Percentiles rank a stretch among this genome's conserved stretches.
These are phyloP conservation scores for Mayamaea pseudoterrestris DNA, from an alignment of 108 stramenopile genomes.

Conservation along the genomic window DNA sequence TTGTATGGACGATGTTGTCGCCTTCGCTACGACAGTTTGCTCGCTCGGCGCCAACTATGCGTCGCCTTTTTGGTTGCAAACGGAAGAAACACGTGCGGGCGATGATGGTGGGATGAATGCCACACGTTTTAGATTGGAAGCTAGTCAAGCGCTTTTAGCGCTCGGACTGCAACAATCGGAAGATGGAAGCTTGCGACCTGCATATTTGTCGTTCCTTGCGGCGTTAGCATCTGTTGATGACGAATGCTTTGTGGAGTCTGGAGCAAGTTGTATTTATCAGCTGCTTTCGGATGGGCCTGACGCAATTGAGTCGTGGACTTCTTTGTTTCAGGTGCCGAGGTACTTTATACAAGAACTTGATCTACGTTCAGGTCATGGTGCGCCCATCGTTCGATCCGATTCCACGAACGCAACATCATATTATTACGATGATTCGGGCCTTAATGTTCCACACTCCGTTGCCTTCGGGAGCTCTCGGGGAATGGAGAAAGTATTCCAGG, in stretches of 20 bases:
- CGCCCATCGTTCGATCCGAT: too few species aligned
- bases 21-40: constrained; percentile 49
- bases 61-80: constrained; percentile 52
- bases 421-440: constrained; percentile 52
- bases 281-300: too few species aligned
- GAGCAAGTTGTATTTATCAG: neutral
- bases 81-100: too few species aligned
- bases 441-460: neutral
- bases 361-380: too few species aligned
- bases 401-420: constrained; percentile 33
- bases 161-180: constrained; percentile 31
- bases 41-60: constrained; percentile 38
- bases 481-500: neutral
- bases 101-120: too few species aligned
- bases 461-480: neutral
- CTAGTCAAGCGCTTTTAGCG: constrained; percentile 32
- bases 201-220: constrained; percentile 56
- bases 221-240: too few species aligned
- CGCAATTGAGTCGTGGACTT: neutral
- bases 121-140: too few species aligned
- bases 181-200: constrained; percentile 36
- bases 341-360: too few species aligned
- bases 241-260: too few species aligned
- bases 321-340: neutral
- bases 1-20: constrained; percentile 76